Percentiles rank a stretch among this genome's conserved stretches.
Evolutionary conservation across 176 grass and related monocot genomes (phyloP).

Genomic region (Oryza rufipogon): DNA sequence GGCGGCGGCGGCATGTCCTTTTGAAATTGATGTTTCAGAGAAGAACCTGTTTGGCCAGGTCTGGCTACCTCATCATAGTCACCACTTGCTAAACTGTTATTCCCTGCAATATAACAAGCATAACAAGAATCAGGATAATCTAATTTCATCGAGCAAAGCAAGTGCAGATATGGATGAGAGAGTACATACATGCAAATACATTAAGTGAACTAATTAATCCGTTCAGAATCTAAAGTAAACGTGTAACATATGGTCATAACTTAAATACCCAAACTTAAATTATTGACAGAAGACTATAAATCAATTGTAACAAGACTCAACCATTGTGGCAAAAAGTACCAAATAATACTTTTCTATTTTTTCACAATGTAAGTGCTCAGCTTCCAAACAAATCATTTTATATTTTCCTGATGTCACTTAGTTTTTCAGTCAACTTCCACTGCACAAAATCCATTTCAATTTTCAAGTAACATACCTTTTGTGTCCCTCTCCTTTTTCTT

Average conservation of each 20-base stretch:
- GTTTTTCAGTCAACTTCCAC: constrained; percentile 29
- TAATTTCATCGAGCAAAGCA: constrained; percentile 5
- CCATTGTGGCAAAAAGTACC: constrained; percentile 13
- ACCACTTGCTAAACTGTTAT: constrained; percentile 59
- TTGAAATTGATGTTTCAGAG: constrained; percentile 56
- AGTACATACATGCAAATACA: constrained; percentile 16
- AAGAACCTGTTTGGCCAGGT: constrained; percentile 50
- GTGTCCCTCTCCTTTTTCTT: constrained; percentile 95
- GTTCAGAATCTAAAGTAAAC: background rate
- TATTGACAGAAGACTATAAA: constrained; percentile 5
- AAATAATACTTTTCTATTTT: constrained; percentile 17
- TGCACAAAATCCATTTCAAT: background rate
- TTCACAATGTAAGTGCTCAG: background rate
- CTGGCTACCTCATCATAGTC: constrained; percentile 57
- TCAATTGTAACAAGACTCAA: constrained; percentile 26
- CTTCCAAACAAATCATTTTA: constrained; percentile 8
- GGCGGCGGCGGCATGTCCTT: constrained; percentile 60
- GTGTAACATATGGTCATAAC: background rate
- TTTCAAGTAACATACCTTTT: constrained; percentile 57
- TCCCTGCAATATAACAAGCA: constrained; percentile 39
- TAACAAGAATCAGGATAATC: constrained; percentile 4
- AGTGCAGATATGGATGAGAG: background rate
- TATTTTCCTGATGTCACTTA: background rate
- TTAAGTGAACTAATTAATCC: constrained; percentile 14
- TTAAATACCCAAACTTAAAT: constrained; percentile 21